Percentiles rank a stretch among this genome's conserved stretches.
These are phyloP conservation scores for Lichtheimia ramosa DNA, from an alignment of 371 early-diverging fungal species.

Conservation along the genomic window DNA sequence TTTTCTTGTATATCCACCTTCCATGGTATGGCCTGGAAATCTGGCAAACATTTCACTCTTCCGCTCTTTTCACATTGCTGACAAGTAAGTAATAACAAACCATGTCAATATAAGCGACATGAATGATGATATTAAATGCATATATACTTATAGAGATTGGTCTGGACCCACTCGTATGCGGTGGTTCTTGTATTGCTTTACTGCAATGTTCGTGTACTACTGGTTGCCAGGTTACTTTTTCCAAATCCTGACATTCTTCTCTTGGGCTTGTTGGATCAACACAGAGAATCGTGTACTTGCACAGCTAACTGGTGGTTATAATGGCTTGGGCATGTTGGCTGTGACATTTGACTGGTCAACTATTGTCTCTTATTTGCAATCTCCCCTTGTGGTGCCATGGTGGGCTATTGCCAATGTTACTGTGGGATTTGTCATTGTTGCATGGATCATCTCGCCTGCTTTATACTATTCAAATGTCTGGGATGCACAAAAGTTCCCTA, in stretches of 20 bases:
- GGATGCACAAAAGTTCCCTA: conserved; percentile 65
- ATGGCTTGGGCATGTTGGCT: conserved; percentile 69
- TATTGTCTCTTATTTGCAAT: conserved; percentile 60
- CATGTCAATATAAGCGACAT: background rate
- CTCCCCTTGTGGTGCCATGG: conserved; percentile 74
- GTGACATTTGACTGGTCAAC: conserved; percentile 81
- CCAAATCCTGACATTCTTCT: conserved; percentile 68
- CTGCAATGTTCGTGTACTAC: conserved; percentile 67
- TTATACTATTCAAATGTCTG: conserved; percentile 71
- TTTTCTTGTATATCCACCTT: conserved; percentile 78
- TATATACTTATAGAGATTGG: conserved; percentile 52
- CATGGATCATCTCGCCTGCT: conserved; percentile 77
- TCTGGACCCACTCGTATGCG: conserved; percentile 54
- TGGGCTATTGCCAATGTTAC: conserved; percentile 73
- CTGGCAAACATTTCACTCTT: conserved; percentile 75
- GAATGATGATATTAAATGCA: no score
- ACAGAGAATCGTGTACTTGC: conserved; percentile 40
- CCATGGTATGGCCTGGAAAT: conserved; percentile 86
- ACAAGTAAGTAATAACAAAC: conserved; percentile 12
- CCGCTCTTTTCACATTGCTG: conserved; percentile 65
- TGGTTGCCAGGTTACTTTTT: conserved; percentile 81
- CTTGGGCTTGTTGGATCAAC: conserved; percentile 73
- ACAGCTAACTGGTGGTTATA: conserved; percentile 63
- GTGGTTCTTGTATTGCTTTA: conserved; percentile 64
- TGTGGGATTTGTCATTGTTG: conserved; percentile 65